phyloP scores from a whole-genome alignment of 805 yeast genomes.

The Sungouiella thailandica region DNA sequence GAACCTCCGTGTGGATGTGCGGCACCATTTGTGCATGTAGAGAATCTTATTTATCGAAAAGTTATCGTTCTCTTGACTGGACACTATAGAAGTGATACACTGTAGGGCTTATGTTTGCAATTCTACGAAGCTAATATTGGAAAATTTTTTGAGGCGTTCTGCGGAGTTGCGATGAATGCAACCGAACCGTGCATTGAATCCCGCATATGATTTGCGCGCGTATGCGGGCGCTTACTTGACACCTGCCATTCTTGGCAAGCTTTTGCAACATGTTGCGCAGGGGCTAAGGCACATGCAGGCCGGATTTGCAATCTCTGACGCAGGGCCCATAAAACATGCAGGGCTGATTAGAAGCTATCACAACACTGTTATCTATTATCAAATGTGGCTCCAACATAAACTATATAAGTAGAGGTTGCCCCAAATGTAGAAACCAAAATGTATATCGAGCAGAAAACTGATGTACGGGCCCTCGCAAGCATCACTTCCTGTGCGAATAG shows the following conservation, averaged over 20 bases:
- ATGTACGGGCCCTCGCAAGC: background rate
- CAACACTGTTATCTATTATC: background rate
- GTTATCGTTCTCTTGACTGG: too few relatives aligned
- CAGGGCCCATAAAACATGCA: background rate
- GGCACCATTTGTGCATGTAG: too few relatives aligned
- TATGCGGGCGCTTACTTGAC: too few relatives aligned
- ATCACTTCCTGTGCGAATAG: slow-evolving; percentile 1
- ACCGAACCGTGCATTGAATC: too few relatives aligned
- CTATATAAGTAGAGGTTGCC: background rate
- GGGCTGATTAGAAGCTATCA: background rate
- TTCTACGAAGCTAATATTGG: too few relatives aligned
- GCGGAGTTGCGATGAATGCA: too few relatives aligned
- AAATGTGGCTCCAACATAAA: background rate
- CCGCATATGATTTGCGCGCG: too few relatives aligned
- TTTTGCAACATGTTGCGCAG: too few relatives aligned
- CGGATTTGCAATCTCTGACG: background rate
- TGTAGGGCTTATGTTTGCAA: background rate
- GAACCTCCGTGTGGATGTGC: background rate
- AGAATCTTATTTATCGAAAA: too few relatives aligned
- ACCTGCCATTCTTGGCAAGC: too few relatives aligned
- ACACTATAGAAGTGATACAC: background rate
- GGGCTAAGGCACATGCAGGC: too few relatives aligned
- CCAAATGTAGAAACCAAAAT: background rate
- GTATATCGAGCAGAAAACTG: background rate
- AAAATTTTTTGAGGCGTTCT: too few relatives aligned